These are phyloP conservation scores for Eucalyptus marginata DNA, from an alignment of 345 rosid species.

Conservation along the genomic window DNA sequence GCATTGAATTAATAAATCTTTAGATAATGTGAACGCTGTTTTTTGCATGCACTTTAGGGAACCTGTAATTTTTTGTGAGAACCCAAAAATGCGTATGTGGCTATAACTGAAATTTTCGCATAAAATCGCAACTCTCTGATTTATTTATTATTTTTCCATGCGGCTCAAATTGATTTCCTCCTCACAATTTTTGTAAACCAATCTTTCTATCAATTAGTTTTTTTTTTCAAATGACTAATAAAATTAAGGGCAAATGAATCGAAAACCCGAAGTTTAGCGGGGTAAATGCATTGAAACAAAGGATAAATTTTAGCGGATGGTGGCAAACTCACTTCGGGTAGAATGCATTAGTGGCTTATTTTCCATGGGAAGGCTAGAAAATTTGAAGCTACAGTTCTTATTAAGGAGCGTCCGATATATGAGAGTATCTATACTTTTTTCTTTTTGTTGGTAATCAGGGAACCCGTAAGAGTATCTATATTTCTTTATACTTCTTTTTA, in stretches of 20 bases:
- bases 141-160: background rate
- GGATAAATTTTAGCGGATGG: background rate
- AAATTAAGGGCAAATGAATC: background rate
- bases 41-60: background rate
- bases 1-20: background rate
- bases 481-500: background rate
- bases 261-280: background rate
- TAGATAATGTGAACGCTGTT: fast-evolving
- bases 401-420: background rate
- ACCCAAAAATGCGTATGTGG: background rate
- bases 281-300: background rate
- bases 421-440: background rate
- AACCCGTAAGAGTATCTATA: too few relatives aligned
- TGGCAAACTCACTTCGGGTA: background rate
- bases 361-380: background rate
- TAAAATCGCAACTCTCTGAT: background rate
- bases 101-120: background rate
- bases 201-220: background rate
- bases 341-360: background rate
- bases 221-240: background rate
- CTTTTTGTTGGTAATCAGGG: too few relatives aligned
- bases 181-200: background rate
- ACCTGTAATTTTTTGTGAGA: background rate
- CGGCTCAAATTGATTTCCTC: background rate
- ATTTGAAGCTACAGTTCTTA: background rate